phyloP scores from a whole-genome alignment of 2,329 filamentous ascomycete species.

The Diaporthe nobilis region DNA sequence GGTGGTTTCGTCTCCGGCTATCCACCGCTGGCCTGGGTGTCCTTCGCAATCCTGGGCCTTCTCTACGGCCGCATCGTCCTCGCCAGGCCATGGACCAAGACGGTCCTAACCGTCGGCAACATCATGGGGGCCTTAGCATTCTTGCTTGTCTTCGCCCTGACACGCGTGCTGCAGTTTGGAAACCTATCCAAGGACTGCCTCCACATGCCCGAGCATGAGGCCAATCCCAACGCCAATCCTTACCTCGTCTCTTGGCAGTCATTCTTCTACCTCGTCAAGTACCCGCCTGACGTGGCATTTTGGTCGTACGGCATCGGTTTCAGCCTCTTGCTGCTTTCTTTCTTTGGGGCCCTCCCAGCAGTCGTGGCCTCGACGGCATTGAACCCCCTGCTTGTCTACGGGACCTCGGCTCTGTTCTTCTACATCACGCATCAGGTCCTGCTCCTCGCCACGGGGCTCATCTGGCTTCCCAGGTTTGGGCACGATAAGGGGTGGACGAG shows the following conservation, averaged over 20 bases:
- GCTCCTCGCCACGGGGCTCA: constrained; percentile 48
- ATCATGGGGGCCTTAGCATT: constrained; percentile 49
- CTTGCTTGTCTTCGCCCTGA: constrained; percentile 56
- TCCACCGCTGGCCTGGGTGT: constrained; percentile 62
- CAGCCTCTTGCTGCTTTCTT: constrained; percentile 56
- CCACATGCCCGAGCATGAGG: constrained; percentile 54
- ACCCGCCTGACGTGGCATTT: constrained; percentile 62
- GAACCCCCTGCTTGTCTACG: constrained; percentile 57
- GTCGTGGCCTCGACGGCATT: constrained; percentile 48
- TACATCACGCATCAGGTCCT: constrained; percentile 57
- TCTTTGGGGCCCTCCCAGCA: constrained; percentile 53
- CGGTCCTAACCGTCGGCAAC: constrained; percentile 49
- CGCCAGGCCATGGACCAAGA: constrained; percentile 50
- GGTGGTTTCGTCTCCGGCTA: constrained; percentile 55
- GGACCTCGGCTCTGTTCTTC: constrained; percentile 63
- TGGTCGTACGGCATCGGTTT: constrained; percentile 57
- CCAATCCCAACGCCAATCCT: constrained; percentile 52
- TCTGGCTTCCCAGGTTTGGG: constrained; percentile 52
- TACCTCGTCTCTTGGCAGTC: constrained; percentile 57
- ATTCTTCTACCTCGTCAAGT: constrained; percentile 64
- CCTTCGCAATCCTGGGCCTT: constrained; percentile 60
- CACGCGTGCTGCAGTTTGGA: constrained; percentile 57
- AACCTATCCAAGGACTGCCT: constrained; percentile 61
- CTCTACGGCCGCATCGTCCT: constrained; percentile 58
- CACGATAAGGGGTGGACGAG: constrained; percentile 49